A percentile compares a stretch with the other conserved stretches of the same genome.
These are phyloP conservation scores for Leccinellum luteum DNA, from an alignment of 768 basidiomycete species.

Conservation along the genomic window DNA sequence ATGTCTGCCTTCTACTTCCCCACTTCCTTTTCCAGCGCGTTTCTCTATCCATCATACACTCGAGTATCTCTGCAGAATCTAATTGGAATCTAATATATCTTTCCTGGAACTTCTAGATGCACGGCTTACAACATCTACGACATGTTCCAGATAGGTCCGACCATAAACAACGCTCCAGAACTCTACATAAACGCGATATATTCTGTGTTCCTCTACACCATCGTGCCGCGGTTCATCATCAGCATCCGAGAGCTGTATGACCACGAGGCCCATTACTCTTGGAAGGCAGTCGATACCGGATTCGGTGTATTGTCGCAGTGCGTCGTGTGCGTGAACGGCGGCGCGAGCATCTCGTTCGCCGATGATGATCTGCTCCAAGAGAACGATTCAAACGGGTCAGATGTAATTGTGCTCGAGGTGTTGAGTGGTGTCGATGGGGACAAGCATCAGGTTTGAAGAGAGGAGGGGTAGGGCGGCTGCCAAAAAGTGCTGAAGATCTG, in stretches of 20 bases:
- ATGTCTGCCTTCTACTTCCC: not conserved
- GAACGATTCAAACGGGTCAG: not conserved
- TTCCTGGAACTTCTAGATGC: not conserved
- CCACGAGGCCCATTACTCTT: not conserved
- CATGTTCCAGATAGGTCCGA: not conserved
- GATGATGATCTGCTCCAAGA: not conserved
- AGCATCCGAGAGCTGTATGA: not conserved
- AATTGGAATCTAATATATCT: not conserved
- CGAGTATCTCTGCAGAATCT: not conserved
- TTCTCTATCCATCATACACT: not conserved
- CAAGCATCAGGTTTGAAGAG: not conserved
- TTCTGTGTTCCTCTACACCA: not conserved
- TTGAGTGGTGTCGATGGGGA: not conserved
- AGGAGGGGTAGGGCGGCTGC: not conserved
- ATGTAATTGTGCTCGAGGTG: not conserved
- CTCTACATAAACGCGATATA: not conserved
- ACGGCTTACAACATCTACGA: not conserved
- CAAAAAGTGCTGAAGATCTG: not conserved
- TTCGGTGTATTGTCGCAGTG: not conserved
- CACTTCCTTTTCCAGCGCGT: not conserved
- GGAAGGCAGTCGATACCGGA: not conserved
- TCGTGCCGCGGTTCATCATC: not conserved
- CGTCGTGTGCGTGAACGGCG: not conserved
- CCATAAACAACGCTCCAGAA: not conserved
- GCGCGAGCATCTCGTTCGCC: not conserved